These are phyloP conservation scores for Nannochloris sp. DNA, from an alignment of 139 green algal genomes.

Conservation along the genomic window DNA sequence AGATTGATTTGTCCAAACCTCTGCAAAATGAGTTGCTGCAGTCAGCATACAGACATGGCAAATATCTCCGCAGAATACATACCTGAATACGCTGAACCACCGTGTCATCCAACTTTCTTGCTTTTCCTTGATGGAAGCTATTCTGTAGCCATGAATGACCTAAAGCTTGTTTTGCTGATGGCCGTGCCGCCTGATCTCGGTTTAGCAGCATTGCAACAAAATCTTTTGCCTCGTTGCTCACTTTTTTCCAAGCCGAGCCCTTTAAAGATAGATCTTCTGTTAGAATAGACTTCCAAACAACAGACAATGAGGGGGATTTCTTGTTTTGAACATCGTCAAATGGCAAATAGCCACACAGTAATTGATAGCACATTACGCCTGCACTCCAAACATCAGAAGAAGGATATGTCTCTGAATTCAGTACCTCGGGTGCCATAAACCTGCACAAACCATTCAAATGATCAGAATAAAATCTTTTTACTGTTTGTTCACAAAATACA, in stretches of 20 bases:
- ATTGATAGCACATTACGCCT: conserved; percentile 82
- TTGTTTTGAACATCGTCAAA: conserved; percentile 76
- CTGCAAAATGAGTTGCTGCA: conserved; percentile 24
- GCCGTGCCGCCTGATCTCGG: conserved; percentile 64
- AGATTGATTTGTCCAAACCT: conserved; percentile 51
- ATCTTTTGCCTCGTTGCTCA: conserved; percentile 65
- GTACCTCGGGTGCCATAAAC: conserved; percentile 71
- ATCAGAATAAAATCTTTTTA: background rate
- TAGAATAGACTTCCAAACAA: conserved; percentile 47
- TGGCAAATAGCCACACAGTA: conserved; percentile 63
- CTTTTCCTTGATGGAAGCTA: conserved; percentile 21
- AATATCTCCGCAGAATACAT: background rate
- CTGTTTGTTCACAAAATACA: background rate
- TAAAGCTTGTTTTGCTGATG: conserved; percentile 60
- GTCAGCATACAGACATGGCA: background rate
- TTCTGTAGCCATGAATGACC: conserved; percentile 65
- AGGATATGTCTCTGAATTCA: conserved; percentile 57
- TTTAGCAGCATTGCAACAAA: conserved; percentile 67
- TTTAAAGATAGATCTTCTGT: conserved; percentile 12
- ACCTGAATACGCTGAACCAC: conserved; percentile 64
- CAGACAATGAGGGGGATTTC: conserved; percentile 52
- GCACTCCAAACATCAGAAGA: conserved; percentile 76
- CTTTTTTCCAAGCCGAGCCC: conserved; percentile 41
- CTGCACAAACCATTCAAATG: background rate
- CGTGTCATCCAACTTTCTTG: conserved; percentile 34